phyloP scores from a whole-genome alignment of 2,329 filamentous ascomycete genomes.

The Calycina herbarum region DNA sequence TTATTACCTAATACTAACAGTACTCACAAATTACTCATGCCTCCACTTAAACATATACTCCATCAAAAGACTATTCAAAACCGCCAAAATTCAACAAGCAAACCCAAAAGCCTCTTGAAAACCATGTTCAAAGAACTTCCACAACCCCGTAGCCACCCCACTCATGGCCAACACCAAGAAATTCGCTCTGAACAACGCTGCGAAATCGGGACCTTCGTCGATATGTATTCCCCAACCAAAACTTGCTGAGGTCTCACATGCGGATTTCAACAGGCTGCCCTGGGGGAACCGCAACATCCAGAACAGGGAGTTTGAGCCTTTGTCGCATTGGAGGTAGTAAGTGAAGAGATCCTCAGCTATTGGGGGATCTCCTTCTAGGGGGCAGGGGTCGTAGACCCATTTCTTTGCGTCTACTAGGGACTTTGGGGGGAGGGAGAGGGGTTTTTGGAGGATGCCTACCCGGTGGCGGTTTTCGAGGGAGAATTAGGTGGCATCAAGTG shows the following conservation, averaged over 20 bases:
- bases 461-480: constrained; percentile 18
- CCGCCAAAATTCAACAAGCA: not conserved
- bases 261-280: constrained; percentile 8
- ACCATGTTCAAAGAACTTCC: not conserved
- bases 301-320: constrained; percentile 5
- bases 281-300: constrained; percentile 16
- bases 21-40: not conserved
- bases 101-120: constrained; percentile 8
- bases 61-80: not conserved
- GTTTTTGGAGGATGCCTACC: constrained; percentile 20
- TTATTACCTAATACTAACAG: too few species aligned
- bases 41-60: not conserved
- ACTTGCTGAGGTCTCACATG: not conserved
- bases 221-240: constrained; percentile 20
- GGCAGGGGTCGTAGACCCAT: constrained; percentile 17
- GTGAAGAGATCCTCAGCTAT: constrained; percentile 18
- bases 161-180: not conserved
- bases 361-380: constrained; percentile 15
- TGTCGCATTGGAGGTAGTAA: constrained; percentile 15
- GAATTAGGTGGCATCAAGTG: constrained; percentile 7
- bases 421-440: constrained; percentile 17
- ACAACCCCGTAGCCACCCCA: not conserved
- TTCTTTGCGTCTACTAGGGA: constrained; percentile 13
- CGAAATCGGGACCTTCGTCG: constrained; percentile 16
- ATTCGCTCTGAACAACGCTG: constrained; percentile 10